A percentile compares a stretch with the other conserved stretches of the same genome.
phyloP scores from a whole-genome alignment of 768 basidiomycete species.

The Fistulinella prunicolor region DNA sequence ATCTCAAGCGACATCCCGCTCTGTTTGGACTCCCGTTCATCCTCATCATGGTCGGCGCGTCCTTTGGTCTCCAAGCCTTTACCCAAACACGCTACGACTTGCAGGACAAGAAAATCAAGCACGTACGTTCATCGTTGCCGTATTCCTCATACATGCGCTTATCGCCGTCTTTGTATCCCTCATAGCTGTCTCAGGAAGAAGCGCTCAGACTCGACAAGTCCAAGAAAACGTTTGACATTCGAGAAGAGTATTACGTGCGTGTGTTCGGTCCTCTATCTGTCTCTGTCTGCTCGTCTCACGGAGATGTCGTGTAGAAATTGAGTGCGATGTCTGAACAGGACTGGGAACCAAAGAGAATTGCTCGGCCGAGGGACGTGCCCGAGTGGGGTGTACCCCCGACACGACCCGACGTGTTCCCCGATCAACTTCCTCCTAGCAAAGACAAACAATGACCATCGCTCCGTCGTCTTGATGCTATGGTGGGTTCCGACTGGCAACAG shows the following conservation, averaged over 20 bases:
- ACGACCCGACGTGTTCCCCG: slow-evolving; percentile 24
- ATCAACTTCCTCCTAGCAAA: slow-evolving; percentile 14
- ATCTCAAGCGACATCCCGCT: slow-evolving; percentile 57
- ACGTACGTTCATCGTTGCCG: slow-evolving; percentile 41
- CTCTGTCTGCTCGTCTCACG: neutral
- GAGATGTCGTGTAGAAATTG: slow-evolving; percentile 50
- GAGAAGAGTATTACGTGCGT: slow-evolving; percentile 96
- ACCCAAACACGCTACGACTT: slow-evolving; percentile 91
- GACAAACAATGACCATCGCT: slow-evolving; percentile 1
- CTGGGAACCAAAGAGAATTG: slow-evolving; percentile 86
- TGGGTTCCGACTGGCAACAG: too few species aligned
- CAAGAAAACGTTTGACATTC: slow-evolving; percentile 83
- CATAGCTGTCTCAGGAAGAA: slow-evolving; percentile 71
- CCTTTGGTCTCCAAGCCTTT: slow-evolving; percentile 77
- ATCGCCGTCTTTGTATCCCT: neutral
- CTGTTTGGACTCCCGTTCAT: slow-evolving; percentile 89
- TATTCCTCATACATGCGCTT: too few species aligned
- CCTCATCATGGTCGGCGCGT: slow-evolving; percentile 79
- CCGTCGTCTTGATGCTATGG: too few species aligned
- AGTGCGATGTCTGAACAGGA: slow-evolving; percentile 61
- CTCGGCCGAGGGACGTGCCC: slow-evolving; percentile 80
- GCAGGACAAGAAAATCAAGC: slow-evolving; percentile 74
- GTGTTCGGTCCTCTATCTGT: neutral
- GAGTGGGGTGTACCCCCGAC: slow-evolving; percentile 90
- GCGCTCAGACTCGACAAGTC: slow-evolving; percentile 67